These are phyloP conservation scores for Brassica juncea DNA, from an alignment of 345 rosid species.

Conservation along the genomic window DNA sequence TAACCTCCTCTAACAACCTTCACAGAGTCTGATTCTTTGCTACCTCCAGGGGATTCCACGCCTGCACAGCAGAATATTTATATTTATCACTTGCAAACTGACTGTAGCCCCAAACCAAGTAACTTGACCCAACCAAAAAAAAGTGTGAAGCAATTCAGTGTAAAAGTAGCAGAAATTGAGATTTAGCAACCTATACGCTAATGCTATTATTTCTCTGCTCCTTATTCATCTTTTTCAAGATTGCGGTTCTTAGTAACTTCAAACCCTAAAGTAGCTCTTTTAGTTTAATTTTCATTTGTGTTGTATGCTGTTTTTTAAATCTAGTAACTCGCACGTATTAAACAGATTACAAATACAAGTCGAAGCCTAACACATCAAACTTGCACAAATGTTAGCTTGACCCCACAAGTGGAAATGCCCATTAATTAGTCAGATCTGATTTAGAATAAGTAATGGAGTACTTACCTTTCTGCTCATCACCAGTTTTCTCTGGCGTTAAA, in stretches of 20 bases:
- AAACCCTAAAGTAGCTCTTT: conserved; percentile 1
- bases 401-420: not conserved
- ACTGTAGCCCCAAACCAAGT: conserved; percentile 4
- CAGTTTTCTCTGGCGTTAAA: conserved; percentile 46
- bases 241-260: not conserved
- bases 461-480: conserved; percentile 58
- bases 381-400: not conserved
- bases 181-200: conserved; percentile 8
- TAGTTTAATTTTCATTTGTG: not conserved
- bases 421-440: conserved; percentile 9
- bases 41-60: conserved; percentile 42
- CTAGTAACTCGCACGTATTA: not conserved
- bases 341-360: conserved; percentile 9
- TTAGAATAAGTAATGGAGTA: conserved; percentile 9
- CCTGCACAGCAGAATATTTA: conserved; percentile 50
- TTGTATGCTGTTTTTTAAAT: conserved; percentile 1
- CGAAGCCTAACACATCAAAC: conserved; percentile 6
- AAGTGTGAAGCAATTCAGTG: not conserved
- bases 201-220: not conserved
- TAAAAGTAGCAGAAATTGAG: conserved; percentile 1
- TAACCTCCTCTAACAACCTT: conserved; percentile 93
- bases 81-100: conserved; percentile 2
- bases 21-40: conserved; percentile 50
- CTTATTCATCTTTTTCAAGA: not conserved
- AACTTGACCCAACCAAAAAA: not conserved